Conservation (phyloP, 805 yeast genomes). For the Saccharomycopsis malanga region DNA sequence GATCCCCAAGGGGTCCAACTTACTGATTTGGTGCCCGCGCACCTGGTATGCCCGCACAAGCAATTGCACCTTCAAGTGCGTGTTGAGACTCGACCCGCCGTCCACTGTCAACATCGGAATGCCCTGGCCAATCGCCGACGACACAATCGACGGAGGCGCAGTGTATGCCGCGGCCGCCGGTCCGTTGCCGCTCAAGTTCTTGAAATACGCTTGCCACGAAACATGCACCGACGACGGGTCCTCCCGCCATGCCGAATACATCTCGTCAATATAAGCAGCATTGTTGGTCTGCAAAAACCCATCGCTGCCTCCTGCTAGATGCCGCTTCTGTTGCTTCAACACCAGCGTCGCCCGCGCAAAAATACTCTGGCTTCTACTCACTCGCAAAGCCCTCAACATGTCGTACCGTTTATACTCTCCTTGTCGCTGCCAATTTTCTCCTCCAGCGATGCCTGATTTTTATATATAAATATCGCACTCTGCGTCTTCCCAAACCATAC, state of each 20-base stretch:
- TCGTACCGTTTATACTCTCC: too few species aligned
- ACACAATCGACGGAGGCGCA: slow-evolving; percentile 89
- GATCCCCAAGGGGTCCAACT: slow-evolving; percentile 90
- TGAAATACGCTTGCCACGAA: slow-evolving; percentile 96
- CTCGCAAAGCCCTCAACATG: slow-evolving; percentile 19
- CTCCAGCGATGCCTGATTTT: too few species aligned
- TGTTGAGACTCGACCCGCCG: slow-evolving; percentile 52
- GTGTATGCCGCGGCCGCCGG: slow-evolving; percentile 71
- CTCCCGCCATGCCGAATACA: slow-evolving; percentile 89
- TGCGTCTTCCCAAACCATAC: too few species aligned
- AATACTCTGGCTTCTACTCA: slow-evolving; percentile 3
- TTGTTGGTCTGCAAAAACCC: slow-evolving; percentile 75
- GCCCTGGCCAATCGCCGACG: slow-evolving; percentile 67
- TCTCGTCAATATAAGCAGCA: slow-evolving; percentile 92
- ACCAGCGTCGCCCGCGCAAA: not conserved
- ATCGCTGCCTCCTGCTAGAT: slow-evolving; percentile 36
- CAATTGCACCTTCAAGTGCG: slow-evolving; percentile 91
- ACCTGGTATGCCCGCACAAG: slow-evolving; percentile 98
- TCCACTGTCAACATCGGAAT: slow-evolving; percentile 40
- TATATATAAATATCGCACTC: too few species aligned
- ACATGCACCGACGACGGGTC: slow-evolving; percentile 91
- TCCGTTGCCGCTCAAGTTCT: slow-evolving; percentile 65
- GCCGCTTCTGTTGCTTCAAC: slow-evolving; percentile 2
- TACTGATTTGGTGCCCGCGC: slow-evolving; percentile 94
- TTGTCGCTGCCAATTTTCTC: too few species aligned